A percentile compares a stretch with the other conserved stretches of the same genome.
Evolutionary conservation across 352 stramenopile genomes (phyloP).

Genomic region (Globisporangium cederbergense): DNA sequence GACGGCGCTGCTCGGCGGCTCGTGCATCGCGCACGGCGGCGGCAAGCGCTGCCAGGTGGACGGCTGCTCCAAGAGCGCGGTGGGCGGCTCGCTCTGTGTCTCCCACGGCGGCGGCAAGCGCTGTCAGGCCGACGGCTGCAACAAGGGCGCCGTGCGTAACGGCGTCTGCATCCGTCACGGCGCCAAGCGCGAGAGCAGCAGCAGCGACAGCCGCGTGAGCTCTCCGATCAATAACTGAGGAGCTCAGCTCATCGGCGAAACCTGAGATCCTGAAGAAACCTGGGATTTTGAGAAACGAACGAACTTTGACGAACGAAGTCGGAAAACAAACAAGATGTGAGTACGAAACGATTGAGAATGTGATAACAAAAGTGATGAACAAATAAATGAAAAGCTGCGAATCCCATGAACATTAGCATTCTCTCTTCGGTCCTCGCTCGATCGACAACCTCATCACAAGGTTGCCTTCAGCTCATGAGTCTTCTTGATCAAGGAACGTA

Average conservation of each 20-base stretch:
- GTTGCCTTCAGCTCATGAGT: no score
- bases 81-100: slow-evolving; percentile 62
- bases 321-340: not conserved
- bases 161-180: slow-evolving; percentile 86
- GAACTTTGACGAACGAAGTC: not conserved
- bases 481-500: not conserved
- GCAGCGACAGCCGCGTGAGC: slow-evolving; percentile 13
- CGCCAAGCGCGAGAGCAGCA: slow-evolving; percentile 52
- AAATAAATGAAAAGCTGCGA: not conserved
- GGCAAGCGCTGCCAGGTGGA: slow-evolving; percentile 77
- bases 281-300: not conserved
- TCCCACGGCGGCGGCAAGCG: slow-evolving; percentile 72
- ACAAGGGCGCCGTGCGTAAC: slow-evolving; percentile 79
- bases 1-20: slow-evolving; percentile 69
- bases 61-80: slow-evolving; percentile 61
- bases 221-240: slow-evolving; percentile 18
- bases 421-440: no score
- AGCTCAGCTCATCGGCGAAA: not conserved
- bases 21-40: slow-evolving; percentile 79
- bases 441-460: no score
- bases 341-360: not conserved
- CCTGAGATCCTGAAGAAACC: not conserved
- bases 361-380: no score
- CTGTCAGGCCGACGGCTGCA: slow-evolving; percentile 74
- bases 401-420: no score